Evolutionary conservation across 257 asterid genomes (phyloP).

Genomic region (Rubia yunnanensis): DNA sequence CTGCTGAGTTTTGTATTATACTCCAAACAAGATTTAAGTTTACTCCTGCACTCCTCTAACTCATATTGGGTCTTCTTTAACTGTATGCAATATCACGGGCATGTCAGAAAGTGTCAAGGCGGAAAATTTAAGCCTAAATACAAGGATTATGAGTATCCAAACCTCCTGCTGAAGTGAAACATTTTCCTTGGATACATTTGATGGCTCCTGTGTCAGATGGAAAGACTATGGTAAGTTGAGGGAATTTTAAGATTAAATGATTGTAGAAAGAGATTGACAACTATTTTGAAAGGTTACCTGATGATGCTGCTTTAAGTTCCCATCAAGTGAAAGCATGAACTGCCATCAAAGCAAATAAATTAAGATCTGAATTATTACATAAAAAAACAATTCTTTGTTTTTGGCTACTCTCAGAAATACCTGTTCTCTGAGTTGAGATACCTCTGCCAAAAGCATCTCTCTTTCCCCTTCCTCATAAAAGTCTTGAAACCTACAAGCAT

Average conservation of each 20-base stretch:
- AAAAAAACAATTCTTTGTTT: not conserved
- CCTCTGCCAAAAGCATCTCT: slow-evolving; percentile 66
- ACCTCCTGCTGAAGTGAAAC: slow-evolving; percentile 56
- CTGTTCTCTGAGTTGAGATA: slow-evolving; percentile 76
- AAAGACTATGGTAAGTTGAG: slow-evolving; percentile 4
- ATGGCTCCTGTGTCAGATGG: slow-evolving; percentile 37
- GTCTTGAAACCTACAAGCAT: slow-evolving; percentile 63
- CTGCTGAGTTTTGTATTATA: slow-evolving; percentile 65
- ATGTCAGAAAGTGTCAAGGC: slow-evolving; percentile 15
- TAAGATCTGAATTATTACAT: not conserved
- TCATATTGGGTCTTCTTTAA: slow-evolving; percentile 49
- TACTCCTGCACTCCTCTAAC: slow-evolving; percentile 59
- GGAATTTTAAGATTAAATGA: not conserved
- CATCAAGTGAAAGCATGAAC: slow-evolving; percentile 54
- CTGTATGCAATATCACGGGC: slow-evolving; percentile 27
- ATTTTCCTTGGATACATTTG: slow-evolving; percentile 24
- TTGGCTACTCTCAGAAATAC: slow-evolving; percentile 24
- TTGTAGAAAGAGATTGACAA: slow-evolving; percentile 6
- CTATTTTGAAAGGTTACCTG: slow-evolving; percentile 23
- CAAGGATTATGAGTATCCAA: slow-evolving; percentile 16
- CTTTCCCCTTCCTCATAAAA: slow-evolving; percentile 96
- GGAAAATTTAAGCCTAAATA: slow-evolving; percentile 1
- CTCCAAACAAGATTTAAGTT: slow-evolving; percentile 49
- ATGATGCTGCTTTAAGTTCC: slow-evolving; percentile 43
- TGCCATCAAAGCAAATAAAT: slow-evolving; percentile 19